Evolutionary conservation across 345 rosid species (phyloP), one percentile per base, ranked within the genome.

Genomic region (Linum lewisii): DNA sequence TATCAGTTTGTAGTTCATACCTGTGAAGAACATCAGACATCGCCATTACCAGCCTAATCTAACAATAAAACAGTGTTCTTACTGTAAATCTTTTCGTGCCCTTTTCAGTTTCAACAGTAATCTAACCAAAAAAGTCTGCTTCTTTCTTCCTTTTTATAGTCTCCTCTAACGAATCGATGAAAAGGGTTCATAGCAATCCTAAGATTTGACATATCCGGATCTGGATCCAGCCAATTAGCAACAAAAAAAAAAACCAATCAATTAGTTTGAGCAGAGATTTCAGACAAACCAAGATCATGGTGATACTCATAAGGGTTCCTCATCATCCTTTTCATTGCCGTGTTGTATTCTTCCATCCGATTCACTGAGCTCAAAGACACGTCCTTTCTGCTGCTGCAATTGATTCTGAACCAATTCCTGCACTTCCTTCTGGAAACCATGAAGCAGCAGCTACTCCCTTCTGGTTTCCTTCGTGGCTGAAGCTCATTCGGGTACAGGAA

Each of bases 261-360:
- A 19, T n/a, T 3, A 19, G 21, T 15, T 49, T 22, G 24, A 24
- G 56, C 56, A n/a, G 11, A n/a, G 22, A 51, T 19, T 21, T 6
- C 14, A 24, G 26, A 72, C 58, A 4, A 47, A 91, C 98, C 95
- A 5, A 91, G 83, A 72, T 91, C 98, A 61, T 91, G 98, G 69
- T 86, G 95, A 75, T 91, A 91, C 66, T 91, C 96, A 62, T 82
- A 91, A 1, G 95, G 96, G 77, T 73, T 88, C 61, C 95, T 84
- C 98, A 81, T 91, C 87, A 86, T 70, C 69, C 75, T 79, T 82
- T 86, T 88, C 96, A 88, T 42, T 1, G 47, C 47, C 15, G 47
- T 42, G 18, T 42, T 42, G 47, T 42, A 42, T 42, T 42, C 47
- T 42, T 42, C 47, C 47, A 42, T 42, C 14, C 47, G 47, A 16